Evolutionary conservation across 306 rosid species (phyloP).

Genomic region (Corylus heterophylla): DNA sequence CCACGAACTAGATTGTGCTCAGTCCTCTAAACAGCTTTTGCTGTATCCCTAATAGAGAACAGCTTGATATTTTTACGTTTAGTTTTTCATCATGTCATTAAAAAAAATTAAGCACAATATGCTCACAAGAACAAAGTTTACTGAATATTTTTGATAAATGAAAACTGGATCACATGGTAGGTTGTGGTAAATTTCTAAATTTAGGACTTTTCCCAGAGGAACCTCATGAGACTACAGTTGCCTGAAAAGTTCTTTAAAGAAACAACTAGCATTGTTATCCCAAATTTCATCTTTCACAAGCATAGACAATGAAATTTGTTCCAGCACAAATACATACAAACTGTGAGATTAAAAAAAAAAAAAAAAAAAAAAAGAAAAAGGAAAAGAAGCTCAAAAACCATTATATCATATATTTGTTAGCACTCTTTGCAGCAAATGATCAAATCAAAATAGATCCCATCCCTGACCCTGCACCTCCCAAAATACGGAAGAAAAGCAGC

Average conservation of each 20-base stretch:
- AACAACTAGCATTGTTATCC: not conserved
- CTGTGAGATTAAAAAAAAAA: too few relatives aligned
- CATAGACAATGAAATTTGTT: not conserved
- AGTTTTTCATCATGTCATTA: not conserved
- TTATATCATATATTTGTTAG: not conserved
- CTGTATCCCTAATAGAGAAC: not conserved
- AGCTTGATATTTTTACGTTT: not conserved
- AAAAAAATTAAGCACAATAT: not conserved
- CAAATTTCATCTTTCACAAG: not conserved
- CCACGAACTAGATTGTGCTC: not conserved
- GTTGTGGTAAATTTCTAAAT: not conserved
- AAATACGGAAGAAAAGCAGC: not conserved
- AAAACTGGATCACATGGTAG: not conserved
- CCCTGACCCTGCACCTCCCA: not conserved
- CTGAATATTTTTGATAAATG: not conserved
- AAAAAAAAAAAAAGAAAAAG: too few relatives aligned
- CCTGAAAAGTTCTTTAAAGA: not conserved
- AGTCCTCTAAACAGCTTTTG: not conserved
- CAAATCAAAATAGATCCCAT: not conserved
- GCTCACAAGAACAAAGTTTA: not conserved
- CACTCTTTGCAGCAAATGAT: not conserved
- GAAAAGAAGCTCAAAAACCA: too few relatives aligned
- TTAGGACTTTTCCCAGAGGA: not conserved
- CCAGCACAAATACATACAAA: not conserved
- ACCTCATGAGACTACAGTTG: not conserved